These are phyloP conservation scores for Sporothrix variecibatus DNA, from an alignment of 2,329 filamentous ascomycete species.

Conservation along the genomic window DNA sequence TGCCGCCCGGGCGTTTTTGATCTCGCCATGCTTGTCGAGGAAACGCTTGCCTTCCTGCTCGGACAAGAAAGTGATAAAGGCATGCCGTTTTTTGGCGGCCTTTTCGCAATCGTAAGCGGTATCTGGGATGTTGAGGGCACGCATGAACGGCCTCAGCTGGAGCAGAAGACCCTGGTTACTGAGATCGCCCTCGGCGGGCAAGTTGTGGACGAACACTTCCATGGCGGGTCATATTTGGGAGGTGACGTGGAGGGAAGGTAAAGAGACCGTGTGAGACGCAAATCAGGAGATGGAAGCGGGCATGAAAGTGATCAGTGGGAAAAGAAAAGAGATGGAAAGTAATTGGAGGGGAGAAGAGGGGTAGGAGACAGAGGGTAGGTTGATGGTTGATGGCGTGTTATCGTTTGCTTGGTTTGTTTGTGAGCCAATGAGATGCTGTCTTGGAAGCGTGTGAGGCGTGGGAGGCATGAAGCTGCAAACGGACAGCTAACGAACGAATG, in stretches of 20 bases:
- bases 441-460: not conserved
- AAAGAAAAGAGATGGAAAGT: not conserved
- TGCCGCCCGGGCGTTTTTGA: not conserved
- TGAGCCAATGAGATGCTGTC: not conserved
- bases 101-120: conserved; percentile 49
- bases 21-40: conserved; percentile 40
- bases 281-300: not conserved
- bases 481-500: not conserved
- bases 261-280: not conserved
- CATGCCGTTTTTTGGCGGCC: conserved; percentile 38
- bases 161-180: conserved; percentile 41
- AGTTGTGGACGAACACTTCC: conserved; percentile 49
- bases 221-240: conserved; percentile 37
- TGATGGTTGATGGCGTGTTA: not conserved
- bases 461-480: not conserved
- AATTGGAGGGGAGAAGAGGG: not conserved
- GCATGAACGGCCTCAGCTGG: conserved; percentile 46
- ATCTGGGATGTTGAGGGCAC: conserved; percentile 41
- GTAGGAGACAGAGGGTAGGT: not conserved
- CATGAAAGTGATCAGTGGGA: not conserved
- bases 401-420: not conserved
- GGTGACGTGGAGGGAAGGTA: not conserved
- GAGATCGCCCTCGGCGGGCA: conserved; percentile 43
- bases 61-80: conserved; percentile 48
- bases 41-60: conserved; percentile 46